phyloP scores from a whole-genome alignment of 108 stramenopile species.

The Epithemia pelagica region DNA sequence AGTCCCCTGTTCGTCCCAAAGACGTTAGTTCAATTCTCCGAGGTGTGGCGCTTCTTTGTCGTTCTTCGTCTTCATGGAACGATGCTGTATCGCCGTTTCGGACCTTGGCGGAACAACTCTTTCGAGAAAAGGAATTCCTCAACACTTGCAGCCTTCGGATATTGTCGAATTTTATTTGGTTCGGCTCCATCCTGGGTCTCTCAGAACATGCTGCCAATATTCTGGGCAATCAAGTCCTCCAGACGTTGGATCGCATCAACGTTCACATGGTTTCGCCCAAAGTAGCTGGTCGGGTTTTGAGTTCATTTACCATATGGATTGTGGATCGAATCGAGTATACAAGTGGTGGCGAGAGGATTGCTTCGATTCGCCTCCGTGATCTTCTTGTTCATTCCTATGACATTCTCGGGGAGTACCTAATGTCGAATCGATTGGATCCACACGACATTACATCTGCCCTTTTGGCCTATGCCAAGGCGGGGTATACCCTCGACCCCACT shows the following conservation, averaged over 20 bases:
- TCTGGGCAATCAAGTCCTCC: conserved; percentile 34
- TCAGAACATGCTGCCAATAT: conserved; percentile 38
- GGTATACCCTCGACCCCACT: conserved; percentile 54
- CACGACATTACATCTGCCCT: conserved; percentile 49
- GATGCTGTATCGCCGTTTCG: conserved; percentile 31
- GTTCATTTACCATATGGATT: conserved; percentile 33
- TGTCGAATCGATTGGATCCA: conserved; percentile 41
- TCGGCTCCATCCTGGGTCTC: conserved; percentile 27
- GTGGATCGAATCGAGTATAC: conserved; percentile 7
- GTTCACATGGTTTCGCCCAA: conserved; percentile 28
- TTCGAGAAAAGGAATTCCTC: conserved; percentile 35
- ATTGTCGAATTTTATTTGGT: conserved; percentile 49
- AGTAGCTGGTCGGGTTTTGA: conserved; percentile 51
- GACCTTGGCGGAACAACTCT: conserved; percentile 31
- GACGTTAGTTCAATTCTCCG: conserved; percentile 33
- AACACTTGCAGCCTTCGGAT: conserved; percentile 31
- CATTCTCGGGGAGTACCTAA: conserved; percentile 39
- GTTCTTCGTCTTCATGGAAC: conserved; percentile 15
- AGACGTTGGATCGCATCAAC: conserved; percentile 13
- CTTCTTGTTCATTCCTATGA: conserved; percentile 20
- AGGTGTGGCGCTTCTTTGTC: conserved; percentile 31
- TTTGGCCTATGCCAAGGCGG: conserved; percentile 60
- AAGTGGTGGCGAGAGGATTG: neutral
- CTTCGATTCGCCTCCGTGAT: neutral
- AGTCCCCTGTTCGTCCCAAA: neutral